These are phyloP conservation scores for Camelina hispida DNA, from an alignment of 345 rosid species.

Conservation along the genomic window DNA sequence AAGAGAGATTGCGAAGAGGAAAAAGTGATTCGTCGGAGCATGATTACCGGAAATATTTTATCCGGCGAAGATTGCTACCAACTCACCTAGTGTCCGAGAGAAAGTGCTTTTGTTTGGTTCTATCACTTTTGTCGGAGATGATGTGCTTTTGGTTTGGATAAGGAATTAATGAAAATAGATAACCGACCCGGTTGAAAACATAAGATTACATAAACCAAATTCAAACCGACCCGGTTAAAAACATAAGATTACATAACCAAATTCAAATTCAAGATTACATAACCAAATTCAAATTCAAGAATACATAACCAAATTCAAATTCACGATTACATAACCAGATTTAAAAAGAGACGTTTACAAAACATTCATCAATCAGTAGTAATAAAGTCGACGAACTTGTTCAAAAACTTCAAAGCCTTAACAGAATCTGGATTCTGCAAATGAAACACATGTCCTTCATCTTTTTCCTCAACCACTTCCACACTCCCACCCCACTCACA, in stretches of 20 bases:
- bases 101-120: no score
- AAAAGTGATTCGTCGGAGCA: slow-evolving; percentile 54
- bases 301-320: background rate
- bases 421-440: slow-evolving; percentile 39
- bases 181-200: slow-evolving; percentile 1
- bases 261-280: background rate
- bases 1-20: slow-evolving; percentile 51
- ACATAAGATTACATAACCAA: background rate
- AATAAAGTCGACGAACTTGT: slow-evolving; percentile 49
- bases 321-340: background rate
- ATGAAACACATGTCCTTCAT: slow-evolving; percentile 55
- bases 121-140: no score
- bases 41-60: slow-evolving; percentile 32
- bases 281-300: background rate
- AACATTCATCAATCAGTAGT: slow-evolving; percentile 14
- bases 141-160: background rate
- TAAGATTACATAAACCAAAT: background rate
- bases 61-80: background rate
- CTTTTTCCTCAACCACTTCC: slow-evolving; percentile 52
- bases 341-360: background rate
- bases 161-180: background rate
- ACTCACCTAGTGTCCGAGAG: no score
- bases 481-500: slow-evolving; percentile 59
- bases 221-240: no score
- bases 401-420: slow-evolving; percentile 48